Conservation (phyloP, 2,329 filamentous ascomycete species). For the Amphichorda felina region DNA sequence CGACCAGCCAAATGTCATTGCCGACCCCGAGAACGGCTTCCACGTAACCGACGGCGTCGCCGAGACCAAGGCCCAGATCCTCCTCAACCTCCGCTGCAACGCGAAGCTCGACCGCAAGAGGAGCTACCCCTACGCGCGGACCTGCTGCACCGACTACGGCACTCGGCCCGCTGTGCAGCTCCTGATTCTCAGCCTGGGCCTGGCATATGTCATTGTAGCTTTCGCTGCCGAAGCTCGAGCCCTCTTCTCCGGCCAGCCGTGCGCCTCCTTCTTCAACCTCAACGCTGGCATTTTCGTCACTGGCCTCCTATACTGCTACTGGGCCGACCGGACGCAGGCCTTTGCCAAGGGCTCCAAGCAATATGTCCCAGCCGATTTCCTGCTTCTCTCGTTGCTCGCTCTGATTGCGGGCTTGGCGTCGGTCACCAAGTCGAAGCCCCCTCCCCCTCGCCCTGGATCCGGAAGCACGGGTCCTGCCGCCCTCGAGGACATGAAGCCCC, state of each 20-base stretch:
- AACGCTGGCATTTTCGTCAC: slow-evolving; percentile 13
- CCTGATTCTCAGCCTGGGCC: slow-evolving; percentile 8
- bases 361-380: slow-evolving; percentile 9
- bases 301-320: slow-evolving; percentile 14
- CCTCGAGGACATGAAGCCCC: slow-evolving; percentile 9
- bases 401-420: neutral
- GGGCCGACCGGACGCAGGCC: slow-evolving; percentile 14
- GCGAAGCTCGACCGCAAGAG: slow-evolving; percentile 16
- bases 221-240: neutral
- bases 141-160: slow-evolving; percentile 39
- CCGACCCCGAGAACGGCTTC: slow-evolving; percentile 11
- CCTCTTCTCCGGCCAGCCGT: neutral
- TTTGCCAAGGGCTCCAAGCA: slow-evolving; percentile 15
- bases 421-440: neutral
- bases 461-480: neutral
- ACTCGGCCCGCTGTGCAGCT: slow-evolving; percentile 10
- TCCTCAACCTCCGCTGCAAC: slow-evolving; percentile 43
- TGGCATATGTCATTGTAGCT: neutral
- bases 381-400: slow-evolving; percentile 6
- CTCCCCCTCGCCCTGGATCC: slow-evolving; percentile 3
- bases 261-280: slow-evolving; percentile 7
- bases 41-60: slow-evolving; percentile 17
- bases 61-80: slow-evolving; percentile 23
- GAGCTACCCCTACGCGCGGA: slow-evolving; percentile 32
- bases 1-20: slow-evolving; percentile 1